A percentile compares a stretch with the other conserved stretches of the same genome.
Conservation (phyloP, 495 filamentous ascomycete genomes). For the Podospora appendiculata region DNA sequence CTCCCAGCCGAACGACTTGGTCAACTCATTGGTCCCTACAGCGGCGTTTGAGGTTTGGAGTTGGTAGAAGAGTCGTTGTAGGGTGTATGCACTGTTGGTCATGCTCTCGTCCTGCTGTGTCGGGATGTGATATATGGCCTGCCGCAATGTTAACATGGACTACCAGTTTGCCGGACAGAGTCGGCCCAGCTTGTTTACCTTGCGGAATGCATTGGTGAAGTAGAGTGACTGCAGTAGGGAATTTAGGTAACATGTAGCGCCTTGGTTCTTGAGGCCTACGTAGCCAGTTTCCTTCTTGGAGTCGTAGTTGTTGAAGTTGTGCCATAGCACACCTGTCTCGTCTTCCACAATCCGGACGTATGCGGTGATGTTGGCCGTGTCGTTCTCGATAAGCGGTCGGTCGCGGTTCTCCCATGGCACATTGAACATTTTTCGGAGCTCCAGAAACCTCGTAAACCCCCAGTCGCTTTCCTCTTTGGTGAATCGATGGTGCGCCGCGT, state of each 20-base stretch:
- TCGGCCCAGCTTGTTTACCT: conserved; percentile 43
- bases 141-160: conserved; percentile 4
- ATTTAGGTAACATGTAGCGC: conserved; percentile 97
- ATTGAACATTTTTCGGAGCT: conserved; percentile 74
- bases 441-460: conserved; percentile 92
- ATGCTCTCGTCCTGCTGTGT: conserved; percentile 74
- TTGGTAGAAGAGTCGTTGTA: conserved; percentile 91
- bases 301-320: conserved; percentile 97
- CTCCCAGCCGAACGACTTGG: conserved; percentile 95
- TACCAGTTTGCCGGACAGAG: not conserved
- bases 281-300: conserved; percentile 98
- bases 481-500: conserved; percentile 77
- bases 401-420: conserved; percentile 52
- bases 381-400: conserved; percentile 80
- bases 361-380: conserved; percentile 78
- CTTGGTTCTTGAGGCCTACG: conserved; percentile 95
- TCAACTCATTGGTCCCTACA: conserved; percentile 87
- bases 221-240: conserved; percentile 94
- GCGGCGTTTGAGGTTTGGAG: conserved; percentile 75
- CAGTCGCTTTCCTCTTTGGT: conserved; percentile 96
- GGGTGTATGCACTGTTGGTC: conserved; percentile 83
- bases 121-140: conserved; percentile 95
- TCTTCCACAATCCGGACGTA: conserved; percentile 94
- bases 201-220: conserved; percentile 95
- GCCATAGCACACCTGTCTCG: conserved; percentile 97